phyloP scores from a whole-genome alignment of 345 rosid species.

The Linum trigynum region DNA sequence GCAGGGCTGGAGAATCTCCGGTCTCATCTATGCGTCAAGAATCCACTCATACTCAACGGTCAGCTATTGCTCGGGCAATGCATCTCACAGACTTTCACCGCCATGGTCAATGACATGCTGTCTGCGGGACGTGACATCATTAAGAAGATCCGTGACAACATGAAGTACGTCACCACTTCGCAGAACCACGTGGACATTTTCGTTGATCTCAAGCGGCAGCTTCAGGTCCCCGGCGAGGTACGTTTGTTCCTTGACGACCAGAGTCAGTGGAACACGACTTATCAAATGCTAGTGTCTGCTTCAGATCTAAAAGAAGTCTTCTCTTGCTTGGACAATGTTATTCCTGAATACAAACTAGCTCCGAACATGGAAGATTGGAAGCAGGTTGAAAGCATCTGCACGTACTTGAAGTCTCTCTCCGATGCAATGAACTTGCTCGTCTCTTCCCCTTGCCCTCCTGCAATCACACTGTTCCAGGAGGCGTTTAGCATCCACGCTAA shows the following conservation, averaged over 20 bases:
- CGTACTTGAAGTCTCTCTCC: conserved; percentile 57
- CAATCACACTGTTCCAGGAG: conserved; percentile 63
- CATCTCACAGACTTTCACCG: conserved; percentile 44
- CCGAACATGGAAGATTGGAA: conserved; percentile 72
- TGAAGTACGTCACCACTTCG: conserved; percentile 79
- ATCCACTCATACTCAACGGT: conserved; percentile 68
- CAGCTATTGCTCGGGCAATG: conserved; percentile 66
- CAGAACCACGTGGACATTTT: conserved; percentile 81
- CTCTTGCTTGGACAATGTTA: conserved; percentile 71
- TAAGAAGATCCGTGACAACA: conserved; percentile 69
- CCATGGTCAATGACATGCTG: conserved; percentile 51
- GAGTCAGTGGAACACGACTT: conserved; percentile 75
- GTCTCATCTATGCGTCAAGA: conserved; percentile 53
- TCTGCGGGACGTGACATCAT: conserved; percentile 42
- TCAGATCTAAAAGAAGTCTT: conserved; percentile 80
- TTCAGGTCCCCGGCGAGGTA: conserved; percentile 73
- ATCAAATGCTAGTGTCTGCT: conserved; percentile 76
- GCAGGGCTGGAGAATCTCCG: conserved; percentile 53
- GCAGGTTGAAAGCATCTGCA: conserved; percentile 55
- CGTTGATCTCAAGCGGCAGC: conserved; percentile 75
- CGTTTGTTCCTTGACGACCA: conserved; percentile 55
- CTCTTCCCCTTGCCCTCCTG: conserved; percentile 38
- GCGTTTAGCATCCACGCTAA: conserved; percentile 60
- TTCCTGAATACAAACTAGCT: conserved; percentile 62
- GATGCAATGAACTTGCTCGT: conserved; percentile 57